A percentile compares a stretch with the other conserved stretches of the same genome.
Conservation (phyloP, 305 asterid species). For the Fraxinus latifolia region DNA sequence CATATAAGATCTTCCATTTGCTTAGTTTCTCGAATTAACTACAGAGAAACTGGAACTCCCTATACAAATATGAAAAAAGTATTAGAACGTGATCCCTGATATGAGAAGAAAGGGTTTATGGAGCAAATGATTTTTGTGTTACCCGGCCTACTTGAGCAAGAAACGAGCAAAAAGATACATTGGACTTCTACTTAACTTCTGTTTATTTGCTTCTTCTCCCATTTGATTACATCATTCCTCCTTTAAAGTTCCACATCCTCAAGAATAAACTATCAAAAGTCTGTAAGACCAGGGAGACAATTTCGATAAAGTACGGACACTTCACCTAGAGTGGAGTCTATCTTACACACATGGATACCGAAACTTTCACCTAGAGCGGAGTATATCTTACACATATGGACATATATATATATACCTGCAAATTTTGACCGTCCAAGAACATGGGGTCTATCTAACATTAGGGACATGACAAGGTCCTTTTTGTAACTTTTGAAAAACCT, state of each 20-base stretch:
- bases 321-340: background rate
- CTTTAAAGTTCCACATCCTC: background rate
- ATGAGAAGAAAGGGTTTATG: background rate
- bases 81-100: slow-evolving; percentile 19
- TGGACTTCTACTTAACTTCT: background rate
- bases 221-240: background rate
- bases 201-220: background rate
- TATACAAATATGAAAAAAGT: background rate
- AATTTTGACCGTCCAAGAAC: background rate
- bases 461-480: background rate
- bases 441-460: background rate
- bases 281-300: background rate
- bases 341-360: background rate
- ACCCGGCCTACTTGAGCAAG: background rate
- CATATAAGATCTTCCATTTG: slow-evolving; percentile 20
- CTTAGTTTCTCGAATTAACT: background rate
- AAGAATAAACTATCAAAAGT: background rate
- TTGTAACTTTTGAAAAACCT: background rate
- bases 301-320: background rate
- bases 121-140: background rate
- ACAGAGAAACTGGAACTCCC: background rate
- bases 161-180: background rate
- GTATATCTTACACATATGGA: too few species aligned
- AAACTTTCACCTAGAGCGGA: too few species aligned
- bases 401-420: background rate